Conservation (phyloP, 202 grass and related monocot genomes). For the Bolboschoenoplectus hybrid region DNA sequence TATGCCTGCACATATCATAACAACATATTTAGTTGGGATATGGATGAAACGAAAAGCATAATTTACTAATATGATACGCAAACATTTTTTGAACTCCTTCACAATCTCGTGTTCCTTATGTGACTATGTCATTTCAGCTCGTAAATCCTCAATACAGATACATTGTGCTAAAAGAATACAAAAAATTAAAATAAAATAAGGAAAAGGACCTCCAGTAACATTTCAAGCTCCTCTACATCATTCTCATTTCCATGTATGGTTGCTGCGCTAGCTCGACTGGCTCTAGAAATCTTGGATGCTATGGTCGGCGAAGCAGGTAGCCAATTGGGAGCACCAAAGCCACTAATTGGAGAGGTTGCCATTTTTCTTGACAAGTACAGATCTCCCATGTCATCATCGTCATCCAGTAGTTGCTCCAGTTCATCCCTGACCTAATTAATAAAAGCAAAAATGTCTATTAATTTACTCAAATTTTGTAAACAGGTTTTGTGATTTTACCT, state of each 20-base stretch:
- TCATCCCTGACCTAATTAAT: conserved; percentile 89
- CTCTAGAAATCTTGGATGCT: conserved; percentile 94
- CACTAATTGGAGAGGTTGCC: conserved; percentile 80
- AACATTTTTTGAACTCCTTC: conserved; percentile 1
- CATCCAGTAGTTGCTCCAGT: conserved; percentile 97
- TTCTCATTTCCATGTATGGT: conserved; percentile 75
- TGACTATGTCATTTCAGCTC: neutral
- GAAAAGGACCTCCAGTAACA: conserved; percentile 34
- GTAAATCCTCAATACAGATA: neutral
- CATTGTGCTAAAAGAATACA: neutral
- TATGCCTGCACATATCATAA: conserved; percentile 75
- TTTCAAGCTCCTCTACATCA: conserved; percentile 36
- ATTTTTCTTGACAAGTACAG: conserved; percentile 99
- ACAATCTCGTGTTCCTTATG: neutral
- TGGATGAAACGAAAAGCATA: conserved; percentile 17
- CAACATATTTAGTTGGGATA: conserved; percentile 38
- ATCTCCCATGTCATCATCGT: conserved; percentile 99
- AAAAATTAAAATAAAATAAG: neutral
- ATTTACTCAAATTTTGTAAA: conserved; percentile 17
- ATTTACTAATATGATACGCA: conserved; percentile 34
- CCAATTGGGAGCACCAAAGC: conserved; percentile 85
- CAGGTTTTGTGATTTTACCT: conserved; percentile 12
- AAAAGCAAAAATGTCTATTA: conserved; percentile 20
- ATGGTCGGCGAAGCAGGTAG: conserved; percentile 86
- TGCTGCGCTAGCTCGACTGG: conserved; percentile 82